phyloP scores from a whole-genome alignment of 345 rosid species.

The Citrus maxima region DNA sequence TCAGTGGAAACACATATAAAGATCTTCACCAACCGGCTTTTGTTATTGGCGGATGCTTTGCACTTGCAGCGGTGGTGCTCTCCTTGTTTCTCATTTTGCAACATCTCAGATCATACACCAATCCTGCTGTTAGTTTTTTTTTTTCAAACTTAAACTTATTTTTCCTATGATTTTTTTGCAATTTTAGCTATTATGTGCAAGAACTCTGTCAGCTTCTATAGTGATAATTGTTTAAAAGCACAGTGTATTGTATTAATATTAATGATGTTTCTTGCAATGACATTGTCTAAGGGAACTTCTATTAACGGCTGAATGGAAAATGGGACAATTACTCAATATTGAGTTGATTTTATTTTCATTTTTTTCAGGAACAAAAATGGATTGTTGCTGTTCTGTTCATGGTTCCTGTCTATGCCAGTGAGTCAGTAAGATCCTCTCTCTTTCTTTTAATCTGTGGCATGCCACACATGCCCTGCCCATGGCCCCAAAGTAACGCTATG shows the following conservation, averaged over 20 bases:
- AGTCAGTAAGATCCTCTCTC: constrained; percentile 55
- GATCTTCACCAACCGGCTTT: constrained; percentile 55
- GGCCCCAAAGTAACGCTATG: not conserved
- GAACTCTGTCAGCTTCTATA: not conserved
- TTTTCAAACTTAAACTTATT: too few species aligned
- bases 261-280: too few species aligned
- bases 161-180: not conserved
- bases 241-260: too few species aligned
- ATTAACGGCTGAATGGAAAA: not conserved
- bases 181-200: not conserved
- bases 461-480: not conserved
- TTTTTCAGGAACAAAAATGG: constrained; percentile 87
- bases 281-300: too few species aligned
- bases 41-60: constrained; percentile 64
- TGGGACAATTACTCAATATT: not conserved
- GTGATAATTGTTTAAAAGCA: not conserved
- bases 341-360: not conserved
- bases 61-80: constrained; percentile 49
- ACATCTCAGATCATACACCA: constrained; percentile 82
- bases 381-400: constrained; percentile 67
- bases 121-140: constrained; percentile 46
- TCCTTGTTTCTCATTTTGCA: constrained; percentile 52
- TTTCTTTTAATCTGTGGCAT: not conserved
- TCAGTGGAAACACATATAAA: constrained; percentile 25
- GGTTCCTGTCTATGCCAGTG: constrained; percentile 85